These are phyloP conservation scores for Fistulifera pelliculosa DNA, from an alignment of 108 stramenopile genomes.

Conservation along the genomic window DNA sequence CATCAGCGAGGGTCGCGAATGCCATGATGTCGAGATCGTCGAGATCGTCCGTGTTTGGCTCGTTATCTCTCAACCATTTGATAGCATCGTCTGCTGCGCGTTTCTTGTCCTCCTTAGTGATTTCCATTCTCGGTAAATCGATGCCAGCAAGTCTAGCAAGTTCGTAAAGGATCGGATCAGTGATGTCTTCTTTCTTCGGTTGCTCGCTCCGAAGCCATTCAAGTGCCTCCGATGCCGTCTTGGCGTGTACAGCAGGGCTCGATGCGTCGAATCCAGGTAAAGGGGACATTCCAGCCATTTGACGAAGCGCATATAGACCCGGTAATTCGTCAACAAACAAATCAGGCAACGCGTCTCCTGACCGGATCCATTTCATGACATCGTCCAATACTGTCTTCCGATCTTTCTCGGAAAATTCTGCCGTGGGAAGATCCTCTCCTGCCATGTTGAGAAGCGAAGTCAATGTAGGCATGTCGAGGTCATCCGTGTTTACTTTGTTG, in stretches of 20 bases:
- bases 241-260: too few relatives aligned
- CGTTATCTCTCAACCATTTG: conserved; percentile 20
- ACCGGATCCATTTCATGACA: conserved; percentile 17
- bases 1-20: conserved; percentile 1
- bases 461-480: conserved; percentile 2
- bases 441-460: conserved; percentile 7
- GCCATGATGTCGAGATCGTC: conserved; percentile 5
- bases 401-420: conserved; percentile 1
- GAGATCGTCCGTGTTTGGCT: conserved; percentile 3
- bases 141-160: conserved; percentile 8
- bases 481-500: conserved; percentile 4
- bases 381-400: conserved; percentile 4
- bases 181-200: not conserved
- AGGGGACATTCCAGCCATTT: conserved; percentile 3
- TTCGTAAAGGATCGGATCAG: not conserved
- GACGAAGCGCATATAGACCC: not conserved
- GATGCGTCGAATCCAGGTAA: not conserved
- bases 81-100: conserved; percentile 19
- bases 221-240: conserved; percentile 2
- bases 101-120: not conserved
- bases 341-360: not conserved
- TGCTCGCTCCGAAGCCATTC: conserved; percentile 29
- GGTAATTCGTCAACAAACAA: conserved; percentile 1
- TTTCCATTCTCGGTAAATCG: not conserved
- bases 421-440: not conserved